phyloP scores from a whole-genome alignment of 2,329 filamentous ascomycete species.

The Karstenula rhodostoma region DNA sequence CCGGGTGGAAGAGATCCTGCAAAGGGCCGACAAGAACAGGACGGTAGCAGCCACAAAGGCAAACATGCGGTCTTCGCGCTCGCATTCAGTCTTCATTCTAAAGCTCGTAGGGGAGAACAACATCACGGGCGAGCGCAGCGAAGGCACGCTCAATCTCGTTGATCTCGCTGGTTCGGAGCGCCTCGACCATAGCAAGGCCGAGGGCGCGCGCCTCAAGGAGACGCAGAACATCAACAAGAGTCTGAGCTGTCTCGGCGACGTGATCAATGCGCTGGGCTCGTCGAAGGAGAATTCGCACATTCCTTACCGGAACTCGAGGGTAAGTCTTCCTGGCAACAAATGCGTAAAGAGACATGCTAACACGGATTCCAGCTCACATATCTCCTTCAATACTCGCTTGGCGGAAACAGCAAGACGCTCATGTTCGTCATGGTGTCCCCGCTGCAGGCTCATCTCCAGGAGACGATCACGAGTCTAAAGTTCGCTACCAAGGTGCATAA shows the following conservation, averaged over 20 bases:
- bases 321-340: slow-evolving; percentile 48
- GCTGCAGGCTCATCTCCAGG: slow-evolving; percentile 85
- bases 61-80: slow-evolving; percentile 92
- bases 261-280: slow-evolving; percentile 89
- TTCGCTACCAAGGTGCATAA: slow-evolving; percentile 97
- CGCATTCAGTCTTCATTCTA: slow-evolving; percentile 95
- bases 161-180: slow-evolving; percentile 94
- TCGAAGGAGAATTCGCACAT: slow-evolving; percentile 81
- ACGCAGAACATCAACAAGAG: slow-evolving; percentile 98
- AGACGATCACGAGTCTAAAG: slow-evolving; percentile 92
- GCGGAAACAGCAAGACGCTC: slow-evolving; percentile 94
- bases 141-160: slow-evolving; percentile 94
- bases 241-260: slow-evolving; percentile 88
- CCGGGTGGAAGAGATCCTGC: slow-evolving; percentile 81
- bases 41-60: slow-evolving; percentile 97
- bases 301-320: slow-evolving; percentile 95
- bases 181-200: slow-evolving; percentile 83
- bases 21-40: slow-evolving; percentile 82
- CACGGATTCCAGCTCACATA: slow-evolving; percentile 74
- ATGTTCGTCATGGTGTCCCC: slow-evolving; percentile 99
- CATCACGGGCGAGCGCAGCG: slow-evolving; percentile 82
- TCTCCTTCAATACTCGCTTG: slow-evolving; percentile 90
- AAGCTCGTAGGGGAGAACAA: slow-evolving; percentile 71
- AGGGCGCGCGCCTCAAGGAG: slow-evolving; percentile 88
- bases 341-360: slow-evolving; percentile 5